Conservation (phyloP, 1,139 yeast genomes). For the Kodamaea ohmeri region DNA sequence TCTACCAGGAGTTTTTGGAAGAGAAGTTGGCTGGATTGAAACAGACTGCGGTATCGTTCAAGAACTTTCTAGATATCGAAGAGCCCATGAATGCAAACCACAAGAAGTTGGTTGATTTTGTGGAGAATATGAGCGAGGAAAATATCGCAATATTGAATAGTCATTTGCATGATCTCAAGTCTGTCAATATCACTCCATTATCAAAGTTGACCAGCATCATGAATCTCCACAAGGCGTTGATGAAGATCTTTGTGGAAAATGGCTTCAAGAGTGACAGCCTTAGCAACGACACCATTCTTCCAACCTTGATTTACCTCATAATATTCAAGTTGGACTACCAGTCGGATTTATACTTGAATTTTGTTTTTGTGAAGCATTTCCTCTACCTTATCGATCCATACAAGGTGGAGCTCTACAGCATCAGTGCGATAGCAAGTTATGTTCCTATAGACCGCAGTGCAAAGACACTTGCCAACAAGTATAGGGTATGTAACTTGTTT, state of each 20-base stretch:
- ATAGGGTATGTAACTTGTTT: slow-evolving; percentile 21
- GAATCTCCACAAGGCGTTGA: slow-evolving; percentile 32
- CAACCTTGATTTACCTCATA: slow-evolving; percentile 37
- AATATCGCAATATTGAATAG: slow-evolving; percentile 13
- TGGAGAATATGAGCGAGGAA: slow-evolving; percentile 17
- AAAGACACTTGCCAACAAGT: slow-evolving; percentile 16
- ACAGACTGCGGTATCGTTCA: slow-evolving; percentile 27
- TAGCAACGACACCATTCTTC: slow-evolving; percentile 41
- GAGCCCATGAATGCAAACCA: slow-evolving; percentile 11
- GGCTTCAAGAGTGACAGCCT: slow-evolving; percentile 23
- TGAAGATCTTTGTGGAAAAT: slow-evolving; percentile 20
- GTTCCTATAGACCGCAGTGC: slow-evolving; percentile 21
- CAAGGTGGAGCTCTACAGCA: slow-evolving; percentile 21
- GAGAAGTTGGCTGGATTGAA: slow-evolving; percentile 33
- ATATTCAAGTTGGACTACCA: slow-evolving; percentile 24
- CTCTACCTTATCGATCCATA: slow-evolving; percentile 35
- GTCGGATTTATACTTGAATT: slow-evolving; percentile 35
- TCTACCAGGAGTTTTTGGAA: slow-evolving; percentile 36
- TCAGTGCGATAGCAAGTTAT: slow-evolving; percentile 18
- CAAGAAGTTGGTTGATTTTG: slow-evolving; percentile 18
- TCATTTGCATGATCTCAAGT: slow-evolving; percentile 18
- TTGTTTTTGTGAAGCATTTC: slow-evolving; percentile 39
- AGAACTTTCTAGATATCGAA: slow-evolving; percentile 27
- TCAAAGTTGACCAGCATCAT: slow-evolving; percentile 32
- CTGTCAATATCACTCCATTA: slow-evolving; percentile 29